Conservation (phyloP, 345 rosid species). For the Eucalyptus tenuipes region DNA sequence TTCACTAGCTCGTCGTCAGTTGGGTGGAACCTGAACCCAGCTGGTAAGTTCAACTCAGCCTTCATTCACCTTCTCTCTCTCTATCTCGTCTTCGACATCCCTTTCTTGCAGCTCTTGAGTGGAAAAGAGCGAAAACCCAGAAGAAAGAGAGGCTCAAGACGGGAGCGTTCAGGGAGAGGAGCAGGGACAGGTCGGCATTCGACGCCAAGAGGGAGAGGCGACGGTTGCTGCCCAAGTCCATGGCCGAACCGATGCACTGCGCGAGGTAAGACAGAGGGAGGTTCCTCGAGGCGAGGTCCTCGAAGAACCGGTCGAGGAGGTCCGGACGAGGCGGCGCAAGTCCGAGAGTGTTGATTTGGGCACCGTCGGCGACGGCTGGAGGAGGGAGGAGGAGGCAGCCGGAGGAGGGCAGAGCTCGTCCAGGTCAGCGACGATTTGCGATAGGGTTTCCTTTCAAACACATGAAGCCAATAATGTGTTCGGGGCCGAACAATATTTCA, state of each 20-base stretch:
- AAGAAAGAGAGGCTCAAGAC: not conserved
- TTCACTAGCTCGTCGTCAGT: conserved; percentile 84
- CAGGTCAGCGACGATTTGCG: conserved; percentile 6
- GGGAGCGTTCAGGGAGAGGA: conserved; percentile 51
- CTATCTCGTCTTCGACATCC: not conserved
- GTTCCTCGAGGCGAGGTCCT: conserved; percentile 26
- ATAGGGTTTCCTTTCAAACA: not conserved
- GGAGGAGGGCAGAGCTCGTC: conserved; percentile 6
- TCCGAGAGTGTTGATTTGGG: conserved; percentile 20
- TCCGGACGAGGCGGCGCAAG: conserved; percentile 42
- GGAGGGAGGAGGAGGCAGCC: not conserved
- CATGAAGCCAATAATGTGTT: too few species aligned
- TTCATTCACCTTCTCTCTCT: not conserved
- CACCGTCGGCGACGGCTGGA: not conserved
- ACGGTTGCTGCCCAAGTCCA: conserved; percentile 33
- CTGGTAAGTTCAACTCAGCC: conserved; percentile 45
- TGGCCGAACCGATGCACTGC: conserved; percentile 35
- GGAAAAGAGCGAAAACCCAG: not conserved
- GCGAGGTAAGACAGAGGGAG: conserved; percentile 32
- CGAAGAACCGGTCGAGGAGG: conserved; percentile 29
- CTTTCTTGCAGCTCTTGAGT: not conserved
- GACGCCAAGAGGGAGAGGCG: conserved; percentile 39
- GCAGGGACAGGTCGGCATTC: conserved; percentile 38
- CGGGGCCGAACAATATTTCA: too few species aligned
- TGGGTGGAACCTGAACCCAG: conserved; percentile 90